Percentiles rank a stretch among this genome's conserved stretches.
phyloP scores from a whole-genome alignment of 495 filamentous ascomycete genomes.

The Sordaria brevicollis region DNA sequence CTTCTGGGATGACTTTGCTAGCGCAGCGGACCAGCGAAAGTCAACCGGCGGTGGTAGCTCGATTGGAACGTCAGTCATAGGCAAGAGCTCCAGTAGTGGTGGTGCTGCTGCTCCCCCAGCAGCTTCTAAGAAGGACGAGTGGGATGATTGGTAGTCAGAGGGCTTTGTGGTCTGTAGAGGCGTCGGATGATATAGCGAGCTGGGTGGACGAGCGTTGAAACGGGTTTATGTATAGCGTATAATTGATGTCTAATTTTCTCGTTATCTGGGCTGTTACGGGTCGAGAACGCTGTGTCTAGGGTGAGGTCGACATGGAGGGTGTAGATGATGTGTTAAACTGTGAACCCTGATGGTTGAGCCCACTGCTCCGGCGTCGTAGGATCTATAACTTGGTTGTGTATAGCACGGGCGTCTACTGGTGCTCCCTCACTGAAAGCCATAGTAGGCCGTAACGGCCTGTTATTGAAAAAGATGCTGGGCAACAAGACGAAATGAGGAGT shows the following conservation, averaged over 20 bases:
- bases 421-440: background rate
- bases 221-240: background rate
- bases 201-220: background rate
- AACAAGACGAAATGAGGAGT: background rate
- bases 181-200: background rate
- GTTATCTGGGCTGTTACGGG: background rate
- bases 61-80: conserved; percentile 68
- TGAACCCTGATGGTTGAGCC: background rate
- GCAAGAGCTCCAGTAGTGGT: conserved; percentile 37
- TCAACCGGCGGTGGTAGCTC: conserved; percentile 24
- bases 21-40: conserved; percentile 36
- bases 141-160: conserved; percentile 58
- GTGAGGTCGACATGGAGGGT: background rate
- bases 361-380: background rate
- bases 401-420: background rate
- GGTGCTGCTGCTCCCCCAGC: conserved; percentile 15
- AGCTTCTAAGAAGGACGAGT: conserved; percentile 44
- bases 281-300: background rate
- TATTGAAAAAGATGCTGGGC: background rate
- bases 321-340: background rate
- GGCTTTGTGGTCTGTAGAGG: conserved; percentile 9
- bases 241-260: background rate
- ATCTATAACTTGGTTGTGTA: background rate
- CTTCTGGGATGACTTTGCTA: conserved; percentile 82
- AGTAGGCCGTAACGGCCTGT: background rate